Base-by-base conservation (phyloP, 495 filamentous ascomycete genomes). In the Niebla homalea region DNA sequence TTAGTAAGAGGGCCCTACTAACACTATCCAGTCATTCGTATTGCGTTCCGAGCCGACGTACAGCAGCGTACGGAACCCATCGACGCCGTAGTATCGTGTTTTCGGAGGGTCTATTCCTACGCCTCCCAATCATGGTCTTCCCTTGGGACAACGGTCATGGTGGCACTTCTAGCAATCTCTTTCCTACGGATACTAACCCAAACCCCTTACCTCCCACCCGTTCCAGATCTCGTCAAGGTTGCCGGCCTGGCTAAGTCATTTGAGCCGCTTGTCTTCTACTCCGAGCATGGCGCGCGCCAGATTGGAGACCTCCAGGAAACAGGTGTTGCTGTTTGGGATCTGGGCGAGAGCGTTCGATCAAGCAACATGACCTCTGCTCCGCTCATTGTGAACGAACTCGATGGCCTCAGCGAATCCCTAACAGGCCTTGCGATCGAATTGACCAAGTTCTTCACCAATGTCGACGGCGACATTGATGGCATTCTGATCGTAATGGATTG, bases 401-500 rank as follows among this genome's bases (percentile, higher is more conserved):
- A 94, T 58, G 81, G 81, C 43, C 69, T 94, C 20, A 85, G 81
- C 47, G 86, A 93, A 48, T 85, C 77, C 40, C 71, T 95, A 21
- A 92, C 89, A 62, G 80, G 76, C 2, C 71, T 95, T 1, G 82
- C 84, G 2, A 71, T 87, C 11, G 87, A 93, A 57, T 68, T 94
- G 20, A 90, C 84, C 6, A 78, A 78, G 55, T 95, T 95, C 66
- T 94, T 94, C 59, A 83, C 87, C 32, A 86, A 87, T 51, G 87
- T 95, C 14, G 85, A 95, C 61, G 85, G 87, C 12, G 89, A 95
- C 57, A 83, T 95, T 53, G 89, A 94, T 61, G 80, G 82, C 48
- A 92, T 95, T 50, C 71, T 95, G 23, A 82, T 90, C 38, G 85
- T 89, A 14, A 95, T 95, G 87, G 87, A 93, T 63, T 95, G 89